Evolutionary conservation across 345 rosid species (phyloP).

Genomic region (Eucalyptus shirleyi): DNA sequence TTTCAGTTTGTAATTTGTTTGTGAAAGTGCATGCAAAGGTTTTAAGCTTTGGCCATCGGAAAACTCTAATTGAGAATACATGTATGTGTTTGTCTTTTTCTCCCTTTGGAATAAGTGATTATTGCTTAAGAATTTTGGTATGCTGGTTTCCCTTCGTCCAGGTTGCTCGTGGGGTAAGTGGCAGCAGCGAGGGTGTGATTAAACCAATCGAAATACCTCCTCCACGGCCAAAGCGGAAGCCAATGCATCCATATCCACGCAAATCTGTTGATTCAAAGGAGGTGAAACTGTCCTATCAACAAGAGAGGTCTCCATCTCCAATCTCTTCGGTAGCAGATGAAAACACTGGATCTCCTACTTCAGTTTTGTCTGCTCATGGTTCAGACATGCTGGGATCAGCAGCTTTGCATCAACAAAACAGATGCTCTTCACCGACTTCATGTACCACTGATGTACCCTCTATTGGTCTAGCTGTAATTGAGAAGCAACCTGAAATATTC

Average conservation of each 20-base stretch:
- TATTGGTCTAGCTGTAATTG: background rate
- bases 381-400: constrained; percentile 24
- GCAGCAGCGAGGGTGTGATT: constrained; percentile 2
- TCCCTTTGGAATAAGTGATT: background rate
- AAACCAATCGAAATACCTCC: constrained; percentile 70
- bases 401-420: constrained; percentile 17
- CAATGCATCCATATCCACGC: constrained; percentile 81
- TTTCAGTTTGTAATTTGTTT: background rate
- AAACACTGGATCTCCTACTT: constrained; percentile 43
- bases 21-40: background rate
- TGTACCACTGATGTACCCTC: constrained; percentile 37
- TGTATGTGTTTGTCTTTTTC: background rate
- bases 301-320: constrained; percentile 28
- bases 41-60: background rate
- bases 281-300: constrained; percentile 1
- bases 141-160: constrained; percentile 6
- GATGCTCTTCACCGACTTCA: constrained; percentile 51
- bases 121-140: background rate
- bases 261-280: constrained; percentile 18
- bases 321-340: constrained; percentile 20
- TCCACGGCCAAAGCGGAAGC: constrained; percentile 87
- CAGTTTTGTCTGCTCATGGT: constrained; percentile 37
- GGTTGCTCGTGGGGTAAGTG: constrained; percentile 46
- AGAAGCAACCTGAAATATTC: constrained; percentile 16
- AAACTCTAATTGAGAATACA: background rate